Percentiles rank a stretch among this genome's conserved stretches.
phyloP scores from a whole-genome alignment of 2,329 filamentous ascomycete species.

The Tolypocladium sp. region DNA sequence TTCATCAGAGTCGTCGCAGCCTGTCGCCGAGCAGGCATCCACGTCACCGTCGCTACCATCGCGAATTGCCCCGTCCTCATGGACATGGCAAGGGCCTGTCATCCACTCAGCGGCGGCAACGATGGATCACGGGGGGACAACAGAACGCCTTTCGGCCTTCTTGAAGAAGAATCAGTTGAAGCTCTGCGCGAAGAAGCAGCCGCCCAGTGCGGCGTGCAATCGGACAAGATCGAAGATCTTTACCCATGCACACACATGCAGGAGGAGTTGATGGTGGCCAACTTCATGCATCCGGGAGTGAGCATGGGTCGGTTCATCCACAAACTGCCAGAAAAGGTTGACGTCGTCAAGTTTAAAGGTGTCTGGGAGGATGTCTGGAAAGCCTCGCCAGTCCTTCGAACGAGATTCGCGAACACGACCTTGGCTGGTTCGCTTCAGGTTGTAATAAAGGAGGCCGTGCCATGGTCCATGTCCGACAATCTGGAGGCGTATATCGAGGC shows the following conservation, averaged over 20 bases:
- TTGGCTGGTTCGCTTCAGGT: constrained; percentile 1
- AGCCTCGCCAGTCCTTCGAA: background rate
- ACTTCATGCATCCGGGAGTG: background rate
- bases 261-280: constrained; percentile 1
- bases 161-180: background rate
- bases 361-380: constrained; percentile 12
- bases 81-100: background rate
- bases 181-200: background rate
- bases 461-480: background rate
- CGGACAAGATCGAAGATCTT: background rate
- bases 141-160: background rate
- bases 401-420: background rate
- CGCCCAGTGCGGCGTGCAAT: background rate
- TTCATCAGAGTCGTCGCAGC: constrained; percentile 1
- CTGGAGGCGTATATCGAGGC: background rate
- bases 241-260: constrained; percentile 1
- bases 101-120: background rate
- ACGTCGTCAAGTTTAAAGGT: constrained; percentile 13
- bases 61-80: background rate
- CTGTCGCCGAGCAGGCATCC: background rate
- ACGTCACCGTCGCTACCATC: background rate
- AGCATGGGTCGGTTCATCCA: background rate
- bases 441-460: background rate
- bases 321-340: constrained; percentile 3
- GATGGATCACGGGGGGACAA: background rate